Conservation (phyloP, 768 basidiomycete genomes). For the Pleurotus ostreatus region DNA sequence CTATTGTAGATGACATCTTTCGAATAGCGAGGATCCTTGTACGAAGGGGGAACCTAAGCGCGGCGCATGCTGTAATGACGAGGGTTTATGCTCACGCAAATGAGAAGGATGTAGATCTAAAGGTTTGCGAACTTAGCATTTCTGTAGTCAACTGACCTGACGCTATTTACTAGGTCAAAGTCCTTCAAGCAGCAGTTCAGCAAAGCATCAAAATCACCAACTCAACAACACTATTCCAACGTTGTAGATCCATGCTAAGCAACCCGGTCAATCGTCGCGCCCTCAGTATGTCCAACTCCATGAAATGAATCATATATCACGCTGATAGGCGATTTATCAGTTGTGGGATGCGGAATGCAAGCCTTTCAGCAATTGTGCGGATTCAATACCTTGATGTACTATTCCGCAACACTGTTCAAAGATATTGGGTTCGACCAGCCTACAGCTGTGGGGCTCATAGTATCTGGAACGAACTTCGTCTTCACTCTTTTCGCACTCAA, state of each 20-base stretch:
- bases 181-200: constrained; percentile 56
- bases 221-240: constrained; percentile 56
- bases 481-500: constrained; percentile 75
- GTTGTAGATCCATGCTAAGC: constrained; percentile 49
- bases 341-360: constrained; percentile 77
- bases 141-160: neutral
- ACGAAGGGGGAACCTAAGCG: constrained; percentile 43
- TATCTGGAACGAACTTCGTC: constrained; percentile 75
- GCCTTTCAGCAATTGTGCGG: constrained; percentile 83
- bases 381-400: constrained; percentile 78
- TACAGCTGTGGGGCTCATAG: constrained; percentile 74
- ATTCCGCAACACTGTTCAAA: constrained; percentile 76
- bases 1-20: neutral
- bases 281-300: constrained; percentile 46
- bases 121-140: constrained; percentile 31
- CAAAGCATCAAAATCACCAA: constrained; percentile 59
- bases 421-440: constrained; percentile 81
- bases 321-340: constrained; percentile 26
- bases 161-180: constrained; percentile 38
- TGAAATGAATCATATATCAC: neutral
- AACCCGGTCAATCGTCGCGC: constrained; percentile 64
- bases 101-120: constrained; percentile 60
- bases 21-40: constrained; percentile 54
- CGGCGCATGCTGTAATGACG: constrained; percentile 50
- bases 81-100: constrained; percentile 70